Evolutionary conservation across 1,139 yeast species (phyloP), one percentile per base, ranked within the genome.

Genomic region (Taphrina deformans): DNA sequence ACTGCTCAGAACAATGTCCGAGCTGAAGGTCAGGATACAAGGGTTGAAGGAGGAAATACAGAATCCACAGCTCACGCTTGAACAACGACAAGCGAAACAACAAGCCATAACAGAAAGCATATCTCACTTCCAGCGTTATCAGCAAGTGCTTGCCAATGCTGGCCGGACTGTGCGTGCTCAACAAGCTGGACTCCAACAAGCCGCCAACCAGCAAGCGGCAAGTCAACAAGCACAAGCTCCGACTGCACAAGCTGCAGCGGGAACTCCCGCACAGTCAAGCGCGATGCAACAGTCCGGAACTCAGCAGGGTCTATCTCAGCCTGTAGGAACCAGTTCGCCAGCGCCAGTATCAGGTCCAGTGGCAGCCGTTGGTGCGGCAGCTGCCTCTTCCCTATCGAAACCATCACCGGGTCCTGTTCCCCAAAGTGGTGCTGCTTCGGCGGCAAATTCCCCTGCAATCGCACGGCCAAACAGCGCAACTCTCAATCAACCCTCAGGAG

Each of bases 341-440:
- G 53, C 35, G 10, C 53, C 53, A 23, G 21, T 21, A 27, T 3
- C 26, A 6, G 6, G 18, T 2, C 12, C 33, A 2, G 53, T 33
- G 10, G 18, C 23, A n/a, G 16, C 53, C 12, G 18, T 38, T 10
- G 24, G 14, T 2, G 53, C 53, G 12, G 26, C 67, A 45, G 38
- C 67, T 53, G 51, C 65, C 41, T 29, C 67, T 27, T 45, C 67
- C 33, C 18, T 51, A 33, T 18, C 55, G 50, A 1, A 55, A 76
- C 70, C 65, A 74, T 68, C 55, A 74, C 79, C 74, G 89, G 77
- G 71, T 87, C 91, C 72, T 86, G 88, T 52, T 88, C 87, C 73
- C 86, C 90, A 71, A 83, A 84, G 2, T 92, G 93, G 62, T 86
- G 79, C 62, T 12, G 65, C 68, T 18, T 48, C 53, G 10, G 35